These are phyloP conservation scores for Salix udensis DNA, from an alignment of 345 rosid species.

Conservation along the genomic window DNA sequence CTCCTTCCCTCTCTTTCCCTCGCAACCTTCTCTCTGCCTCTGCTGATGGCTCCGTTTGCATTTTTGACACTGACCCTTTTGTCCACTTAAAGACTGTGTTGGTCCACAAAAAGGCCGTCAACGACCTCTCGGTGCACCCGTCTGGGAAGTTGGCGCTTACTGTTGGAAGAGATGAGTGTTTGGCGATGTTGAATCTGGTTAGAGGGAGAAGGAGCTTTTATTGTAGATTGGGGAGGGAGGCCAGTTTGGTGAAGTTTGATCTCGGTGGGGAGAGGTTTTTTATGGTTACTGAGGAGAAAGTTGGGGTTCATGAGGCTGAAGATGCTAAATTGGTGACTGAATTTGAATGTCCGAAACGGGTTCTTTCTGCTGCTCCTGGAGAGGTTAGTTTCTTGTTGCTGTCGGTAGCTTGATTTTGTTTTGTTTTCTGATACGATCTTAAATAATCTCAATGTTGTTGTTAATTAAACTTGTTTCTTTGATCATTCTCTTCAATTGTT, in stretches of 20 bases:
- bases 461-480: not conserved
- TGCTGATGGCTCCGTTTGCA: constrained; percentile 78
- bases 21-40: constrained; percentile 81
- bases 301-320: constrained; percentile 76
- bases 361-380: constrained; percentile 78
- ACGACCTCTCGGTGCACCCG: constrained; percentile 67
- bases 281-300: constrained; percentile 57
- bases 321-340: constrained; percentile 74
- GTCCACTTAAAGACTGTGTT: constrained; percentile 64
- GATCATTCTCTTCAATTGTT: not conserved
- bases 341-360: constrained; percentile 53
- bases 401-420: too few species aligned
- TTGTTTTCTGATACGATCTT: not conserved
- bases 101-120: constrained; percentile 66
- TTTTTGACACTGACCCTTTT: constrained; percentile 81
- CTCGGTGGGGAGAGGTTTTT: constrained; percentile 58
- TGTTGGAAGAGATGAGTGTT: constrained; percentile 74
- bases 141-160: constrained; percentile 81
- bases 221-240: constrained; percentile 71
- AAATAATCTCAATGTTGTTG: not conserved
- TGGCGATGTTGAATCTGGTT: constrained; percentile 83
- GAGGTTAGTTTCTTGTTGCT: constrained; percentile 43
- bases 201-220: constrained; percentile 82
- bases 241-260: constrained; percentile 59
- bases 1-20: constrained; percentile 68